Base-by-base conservation (phyloP, 1,139 yeast species). In the Yamadazyma trypodendri region DNA sequence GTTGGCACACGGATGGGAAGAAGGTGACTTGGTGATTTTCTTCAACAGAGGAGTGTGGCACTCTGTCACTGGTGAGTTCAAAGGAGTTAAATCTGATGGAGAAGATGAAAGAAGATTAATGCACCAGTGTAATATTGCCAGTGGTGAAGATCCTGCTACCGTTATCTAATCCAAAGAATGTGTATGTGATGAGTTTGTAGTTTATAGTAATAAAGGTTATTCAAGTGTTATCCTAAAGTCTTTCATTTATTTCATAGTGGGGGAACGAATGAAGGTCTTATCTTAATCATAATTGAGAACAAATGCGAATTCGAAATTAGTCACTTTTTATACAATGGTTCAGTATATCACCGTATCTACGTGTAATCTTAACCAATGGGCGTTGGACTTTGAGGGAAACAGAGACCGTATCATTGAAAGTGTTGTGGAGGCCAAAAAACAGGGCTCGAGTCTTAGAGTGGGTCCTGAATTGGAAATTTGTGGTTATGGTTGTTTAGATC, bases 381-480 rank as follows among this genome's bases (percentile, higher is more conserved):
- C 98, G 0, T 72, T 94, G 44, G 99, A 94, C 62, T 94, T 88
- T 62, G 97, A 92, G 60, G 99, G 98, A 5, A 94, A 94, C 61
- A 75, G 96, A 40, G 96, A 89, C 55, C 71, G 99, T 39, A 92
- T 94, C 49, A 55, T 92, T 25, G 82, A 84, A 54, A 84, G 95
- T 43, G 90, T 94, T 53, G 60, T 60, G 24, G 71, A 77, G 38
- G 96, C 98, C 38, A 90, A 90, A 55, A 60, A 63, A 16, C 73
- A 68, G 43, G 88, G 89, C 8, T 95, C 99, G 0, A 70, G 73
- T 25, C 73, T 94, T 39, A 75, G 99, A 55, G 96, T 94, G 15
- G 99, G 99, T 1, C 98, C 98, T 1, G 99, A 94, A 59, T 72
- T 94, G 32, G 99, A 94, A 60, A 70, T 94, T 36, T 81, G 96